Conservation (phyloP, 495 filamentous ascomycete species). For the Aspergillus funiculosus region DNA sequence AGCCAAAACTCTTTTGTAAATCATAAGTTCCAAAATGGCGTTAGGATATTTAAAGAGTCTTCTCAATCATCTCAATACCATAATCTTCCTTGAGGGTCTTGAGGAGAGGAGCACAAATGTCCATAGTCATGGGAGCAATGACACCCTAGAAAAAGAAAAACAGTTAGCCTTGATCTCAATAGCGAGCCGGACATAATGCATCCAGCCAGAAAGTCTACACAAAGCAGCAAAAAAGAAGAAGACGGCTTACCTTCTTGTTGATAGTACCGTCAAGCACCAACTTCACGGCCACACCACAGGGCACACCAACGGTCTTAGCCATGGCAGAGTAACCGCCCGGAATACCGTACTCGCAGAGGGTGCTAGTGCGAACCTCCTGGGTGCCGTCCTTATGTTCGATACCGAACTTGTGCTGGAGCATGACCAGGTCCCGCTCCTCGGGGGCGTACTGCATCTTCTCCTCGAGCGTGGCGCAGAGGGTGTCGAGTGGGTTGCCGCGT, state of each 20-base stretch:
- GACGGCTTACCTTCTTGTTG: conserved; percentile 48
- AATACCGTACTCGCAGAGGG: conserved; percentile 81
- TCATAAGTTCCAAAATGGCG: conserved; percentile 2
- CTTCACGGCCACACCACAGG: conserved; percentile 59
- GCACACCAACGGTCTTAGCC: conserved; percentile 77
- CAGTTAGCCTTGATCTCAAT: not conserved
- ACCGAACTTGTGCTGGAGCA: conserved; percentile 91
- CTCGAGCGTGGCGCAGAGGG: conserved; percentile 83
- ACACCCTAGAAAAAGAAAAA: conserved; percentile 45
- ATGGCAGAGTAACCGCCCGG: conserved; percentile 80
- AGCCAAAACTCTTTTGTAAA: conserved; percentile 16
- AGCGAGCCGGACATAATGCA: too few species aligned
- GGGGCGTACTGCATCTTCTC: conserved; percentile 85
- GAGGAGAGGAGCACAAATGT: conserved; percentile 62
- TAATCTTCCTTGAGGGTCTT: conserved; percentile 64
- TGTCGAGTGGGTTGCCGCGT: conserved; percentile 76
- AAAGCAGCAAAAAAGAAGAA: not conserved
- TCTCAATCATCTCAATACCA: conserved; percentile 44
- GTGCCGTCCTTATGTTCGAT: conserved; percentile 75
- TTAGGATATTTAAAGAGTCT: conserved; percentile 32
- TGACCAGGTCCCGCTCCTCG: conserved; percentile 77
- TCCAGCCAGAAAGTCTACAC: too few species aligned
- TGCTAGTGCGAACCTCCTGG: conserved; percentile 71
- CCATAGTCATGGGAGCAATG: conserved; percentile 70
- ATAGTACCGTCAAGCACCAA: conserved; percentile 81